These are phyloP conservation scores for Diutina catenulata DNA, from an alignment of 1,139 yeast species.

Conservation along the genomic window DNA sequence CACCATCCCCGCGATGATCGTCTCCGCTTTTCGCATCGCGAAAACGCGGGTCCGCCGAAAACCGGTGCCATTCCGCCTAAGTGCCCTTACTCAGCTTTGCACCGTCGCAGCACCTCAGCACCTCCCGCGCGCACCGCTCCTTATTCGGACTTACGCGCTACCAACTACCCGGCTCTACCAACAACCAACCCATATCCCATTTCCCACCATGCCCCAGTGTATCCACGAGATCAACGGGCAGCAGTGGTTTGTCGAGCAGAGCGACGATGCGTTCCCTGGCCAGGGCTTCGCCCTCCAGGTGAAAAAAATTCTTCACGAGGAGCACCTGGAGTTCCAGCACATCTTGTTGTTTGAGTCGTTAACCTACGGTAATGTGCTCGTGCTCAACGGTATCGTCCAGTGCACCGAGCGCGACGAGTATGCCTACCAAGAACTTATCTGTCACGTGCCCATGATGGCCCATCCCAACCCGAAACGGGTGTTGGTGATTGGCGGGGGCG, in stretches of 20 bases:
- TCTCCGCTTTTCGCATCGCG: neutral
- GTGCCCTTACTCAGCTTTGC: too few relatives aligned
- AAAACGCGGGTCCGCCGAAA: neutral
- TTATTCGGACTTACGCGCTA: too few relatives aligned
- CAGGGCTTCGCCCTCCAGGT: slow-evolving; percentile 32
- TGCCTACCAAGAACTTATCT: slow-evolving; percentile 82
- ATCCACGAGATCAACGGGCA: slow-evolving; percentile 14
- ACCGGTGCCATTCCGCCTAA: too few relatives aligned
- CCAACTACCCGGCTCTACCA: too few relatives aligned
- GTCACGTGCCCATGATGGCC: slow-evolving; percentile 67
- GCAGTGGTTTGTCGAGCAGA: slow-evolving; percentile 32
- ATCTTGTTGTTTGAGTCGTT: slow-evolving; percentile 57
- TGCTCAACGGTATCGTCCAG: slow-evolving; percentile 78
- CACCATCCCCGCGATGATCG: neutral
- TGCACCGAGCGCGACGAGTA: slow-evolving; percentile 86
- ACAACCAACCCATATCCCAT: too few relatives aligned
- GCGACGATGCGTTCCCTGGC: slow-evolving; percentile 29
- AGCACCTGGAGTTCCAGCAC: slow-evolving; percentile 16
- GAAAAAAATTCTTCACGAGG: slow-evolving; percentile 23
- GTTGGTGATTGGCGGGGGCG: slow-evolving; percentile 88
- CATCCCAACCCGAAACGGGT: slow-evolving; percentile 68
- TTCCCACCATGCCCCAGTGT: neutral
- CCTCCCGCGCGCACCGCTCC: too few relatives aligned
- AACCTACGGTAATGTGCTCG: slow-evolving; percentile 74
- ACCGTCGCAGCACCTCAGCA: too few relatives aligned